phyloP scores from a whole-genome alignment of 768 basidiomycete species.

The Kwoniella europaea region DNA sequence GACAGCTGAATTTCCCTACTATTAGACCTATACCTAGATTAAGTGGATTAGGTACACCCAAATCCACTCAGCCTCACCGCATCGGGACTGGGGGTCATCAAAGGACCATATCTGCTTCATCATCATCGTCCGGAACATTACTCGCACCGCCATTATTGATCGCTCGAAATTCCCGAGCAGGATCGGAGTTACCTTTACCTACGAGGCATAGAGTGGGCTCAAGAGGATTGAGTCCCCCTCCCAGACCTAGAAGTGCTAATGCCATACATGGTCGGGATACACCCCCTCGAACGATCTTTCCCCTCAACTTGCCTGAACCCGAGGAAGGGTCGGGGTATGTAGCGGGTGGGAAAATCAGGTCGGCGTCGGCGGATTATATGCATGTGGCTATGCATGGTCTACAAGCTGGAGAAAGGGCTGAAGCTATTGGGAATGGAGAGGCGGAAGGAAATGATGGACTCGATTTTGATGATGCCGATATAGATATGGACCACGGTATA shows the following conservation, averaged over 20 bases:
- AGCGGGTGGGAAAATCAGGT: background rate
- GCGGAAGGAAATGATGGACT: slow-evolving; percentile 5
- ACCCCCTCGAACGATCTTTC: slow-evolving; percentile 18
- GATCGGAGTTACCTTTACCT: slow-evolving; percentile 14
- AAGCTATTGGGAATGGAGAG: background rate
- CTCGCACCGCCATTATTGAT: slow-evolving; percentile 22
- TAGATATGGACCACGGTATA: background rate
- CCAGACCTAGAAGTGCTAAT: slow-evolving; percentile 19
- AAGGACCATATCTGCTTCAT: slow-evolving; percentile 1
- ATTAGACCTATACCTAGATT: slow-evolving; percentile 16
- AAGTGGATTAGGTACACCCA: slow-evolving; percentile 11
- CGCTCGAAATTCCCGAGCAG: slow-evolving; percentile 19
- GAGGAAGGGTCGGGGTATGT: background rate
- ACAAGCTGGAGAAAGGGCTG: background rate
- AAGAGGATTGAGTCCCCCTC: slow-evolving; percentile 18
- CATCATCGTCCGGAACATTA: background rate
- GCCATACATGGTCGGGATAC: slow-evolving; percentile 13
- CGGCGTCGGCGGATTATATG: slow-evolving; percentile 39
- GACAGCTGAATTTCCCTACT: slow-evolving; percentile 13
- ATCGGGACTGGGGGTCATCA: slow-evolving; percentile 3
- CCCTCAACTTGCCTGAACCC: slow-evolving; percentile 15
- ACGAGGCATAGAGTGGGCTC: background rate
- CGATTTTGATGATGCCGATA: slow-evolving; percentile 14
- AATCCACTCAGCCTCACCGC: background rate
- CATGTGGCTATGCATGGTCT: slow-evolving; percentile 40